Evolutionary conservation across 1,284 basidiomycete genomes (phyloP).

Genomic region (Ceratobasidium sp.): DNA sequence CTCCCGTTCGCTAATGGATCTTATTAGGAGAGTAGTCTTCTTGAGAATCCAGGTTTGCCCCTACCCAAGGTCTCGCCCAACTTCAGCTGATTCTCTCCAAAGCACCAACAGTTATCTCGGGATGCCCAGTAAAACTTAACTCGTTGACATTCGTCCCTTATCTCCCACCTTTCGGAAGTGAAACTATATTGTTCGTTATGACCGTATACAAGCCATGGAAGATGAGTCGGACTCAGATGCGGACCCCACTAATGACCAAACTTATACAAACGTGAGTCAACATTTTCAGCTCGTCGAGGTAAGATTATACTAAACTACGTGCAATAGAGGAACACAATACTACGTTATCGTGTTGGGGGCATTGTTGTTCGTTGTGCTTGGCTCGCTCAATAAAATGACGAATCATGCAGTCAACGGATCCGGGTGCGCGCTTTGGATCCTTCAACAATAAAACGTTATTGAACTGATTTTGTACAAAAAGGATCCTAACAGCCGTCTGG

Average conservation of each 20-base stretch:
- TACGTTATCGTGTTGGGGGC: slow-evolving; percentile 13
- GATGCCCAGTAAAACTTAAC: slow-evolving; percentile 25
- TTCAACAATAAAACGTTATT: too few species aligned
- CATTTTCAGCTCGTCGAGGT: too few species aligned
- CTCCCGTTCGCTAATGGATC: too few species aligned
- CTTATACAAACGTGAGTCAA: slow-evolving; percentile 16
- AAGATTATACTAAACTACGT: background rate
- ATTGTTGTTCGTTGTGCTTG: background rate
- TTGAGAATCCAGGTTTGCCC: slow-evolving; percentile 2
- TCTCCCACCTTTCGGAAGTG: slow-evolving; percentile 19
- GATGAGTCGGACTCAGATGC: slow-evolving; percentile 10
- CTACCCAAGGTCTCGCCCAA: too few species aligned
- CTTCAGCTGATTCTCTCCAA: too few species aligned
- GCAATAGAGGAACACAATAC: slow-evolving; percentile 7
- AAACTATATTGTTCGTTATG: background rate
- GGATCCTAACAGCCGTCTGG: slow-evolving; percentile 28
- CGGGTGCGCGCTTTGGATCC: background rate
- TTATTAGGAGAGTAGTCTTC: background rate
- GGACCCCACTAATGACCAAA: slow-evolving; percentile 1
- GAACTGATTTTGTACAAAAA: too few species aligned
- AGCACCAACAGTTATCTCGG: slow-evolving; percentile 10
- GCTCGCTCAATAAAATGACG: background rate
- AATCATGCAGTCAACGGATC: slow-evolving; percentile 27
- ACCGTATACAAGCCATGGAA: slow-evolving; percentile 18
- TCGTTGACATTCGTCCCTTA: slow-evolving; percentile 19